Base-by-base conservation (phyloP, 768 basidiomycete genomes). In the Mycena filopes region DNA sequence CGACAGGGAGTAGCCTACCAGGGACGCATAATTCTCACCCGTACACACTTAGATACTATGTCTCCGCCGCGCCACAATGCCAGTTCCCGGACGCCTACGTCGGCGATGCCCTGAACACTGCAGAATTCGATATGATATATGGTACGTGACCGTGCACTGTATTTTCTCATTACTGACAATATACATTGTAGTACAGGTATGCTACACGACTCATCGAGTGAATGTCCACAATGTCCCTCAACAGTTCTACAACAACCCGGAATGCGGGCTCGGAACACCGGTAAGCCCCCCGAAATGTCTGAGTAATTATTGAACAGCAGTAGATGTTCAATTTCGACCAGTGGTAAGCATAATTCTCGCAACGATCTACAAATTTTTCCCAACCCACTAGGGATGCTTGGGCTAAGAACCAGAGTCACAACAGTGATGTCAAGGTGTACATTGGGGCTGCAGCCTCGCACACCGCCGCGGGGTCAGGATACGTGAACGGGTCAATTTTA, bases 51-150 rank as follows among this genome's bases (percentile, higher is more conserved):
- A 85, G 85, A 63, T 89, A 85, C 73, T 88, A 84, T 66, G 74
- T 89, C 60, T 86, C 86, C 40, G 86, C 78, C 26, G 84, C 85
- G 0, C 86, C 83, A 46, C 87, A 77, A 69, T 89, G 87, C 67
- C 85, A 84, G 7, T 90, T 83, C 79, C 88, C 89, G 0, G 89
- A 90, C 72, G 85, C 84, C 4, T 80, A 81, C 70, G 71, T 90
- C 8, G 84, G 86, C 12, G 70, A 79, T 13, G 82, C 85, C 51
- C 77, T 90, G 61, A 82, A 88, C 69, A 77, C 81, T n/a, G 89
- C 86, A 23, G 80, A 79, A 0, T 90, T 89, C 65, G 89, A 91
- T 75, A 87, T 86, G 2, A 77, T 91, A 58, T 89, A 89, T 71
- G 41, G 41, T 42, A 18, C n/a, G 41, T n/a, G n/a, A n/a, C n/a